Evolutionary conservation across 148 eudicot species (phyloP).

Genomic region (Drosera capensis): DNA sequence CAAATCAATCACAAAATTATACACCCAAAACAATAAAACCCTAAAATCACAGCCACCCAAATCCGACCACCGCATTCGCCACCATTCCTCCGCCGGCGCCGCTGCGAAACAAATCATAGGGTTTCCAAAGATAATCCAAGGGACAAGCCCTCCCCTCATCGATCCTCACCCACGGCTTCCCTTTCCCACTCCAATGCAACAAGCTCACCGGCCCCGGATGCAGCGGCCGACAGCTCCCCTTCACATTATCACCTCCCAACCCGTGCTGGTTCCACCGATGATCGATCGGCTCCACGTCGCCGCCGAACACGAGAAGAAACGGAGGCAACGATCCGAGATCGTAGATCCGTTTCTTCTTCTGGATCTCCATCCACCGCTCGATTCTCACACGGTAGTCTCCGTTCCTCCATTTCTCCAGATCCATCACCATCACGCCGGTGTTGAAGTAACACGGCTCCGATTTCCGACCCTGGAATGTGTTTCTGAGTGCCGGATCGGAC

Average conservation of each 20-base stretch:
- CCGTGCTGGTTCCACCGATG: slow-evolving; percentile 82
- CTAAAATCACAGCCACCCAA: slow-evolving; percentile 19
- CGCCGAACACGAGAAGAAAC: slow-evolving; percentile 48
- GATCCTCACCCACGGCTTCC: slow-evolving; percentile 64
- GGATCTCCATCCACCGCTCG: slow-evolving; percentile 66
- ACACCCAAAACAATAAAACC: no score
- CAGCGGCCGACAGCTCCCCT: slow-evolving; percentile 41
- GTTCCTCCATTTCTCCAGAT: slow-evolving; percentile 29
- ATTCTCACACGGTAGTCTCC: slow-evolving; percentile 28
- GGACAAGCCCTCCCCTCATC: slow-evolving; percentile 47
- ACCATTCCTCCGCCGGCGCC: slow-evolving; percentile 2
- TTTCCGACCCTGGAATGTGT: slow-evolving; percentile 14
- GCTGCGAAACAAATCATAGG: slow-evolving; percentile 36
- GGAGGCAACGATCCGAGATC: slow-evolving; percentile 68
- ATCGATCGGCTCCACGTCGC: slow-evolving; percentile 39
- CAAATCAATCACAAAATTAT: no score
- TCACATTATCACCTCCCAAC: slow-evolving; percentile 55
- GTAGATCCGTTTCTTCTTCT: slow-evolving; percentile 45
- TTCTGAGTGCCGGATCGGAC: slow-evolving; percentile 29
- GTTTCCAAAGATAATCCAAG: slow-evolving; percentile 60
- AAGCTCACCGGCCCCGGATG: slow-evolving; percentile 71
- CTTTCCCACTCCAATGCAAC: slow-evolving; percentile 73
- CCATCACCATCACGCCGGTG: slow-evolving; percentile 81
- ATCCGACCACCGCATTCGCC: slow-evolving; percentile 4
- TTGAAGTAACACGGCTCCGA: slow-evolving; percentile 70